These are phyloP conservation scores for Cryphonectria carpinicola DNA, from an alignment of 2,329 filamentous ascomycete species.

Conservation along the genomic window DNA sequence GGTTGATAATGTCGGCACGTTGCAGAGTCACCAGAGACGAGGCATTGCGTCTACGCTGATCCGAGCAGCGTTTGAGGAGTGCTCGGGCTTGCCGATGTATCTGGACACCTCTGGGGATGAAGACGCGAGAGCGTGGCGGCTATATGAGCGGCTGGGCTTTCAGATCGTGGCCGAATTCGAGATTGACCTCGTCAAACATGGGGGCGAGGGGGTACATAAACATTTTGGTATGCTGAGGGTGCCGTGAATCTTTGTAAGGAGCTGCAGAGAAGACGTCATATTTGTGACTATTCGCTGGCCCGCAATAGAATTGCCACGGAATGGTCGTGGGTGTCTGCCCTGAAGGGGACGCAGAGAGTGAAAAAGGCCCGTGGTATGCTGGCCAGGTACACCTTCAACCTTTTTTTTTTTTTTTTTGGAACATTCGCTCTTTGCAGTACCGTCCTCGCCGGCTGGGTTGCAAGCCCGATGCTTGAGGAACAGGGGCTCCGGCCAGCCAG, in stretches of 20 bases:
- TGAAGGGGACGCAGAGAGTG: background rate
- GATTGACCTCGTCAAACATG: constrained; percentile 11
- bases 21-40: constrained; percentile 14
- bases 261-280: background rate
- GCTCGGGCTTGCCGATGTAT: constrained; percentile 14
- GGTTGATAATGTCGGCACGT: constrained; percentile 22
- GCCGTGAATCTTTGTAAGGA: background rate
- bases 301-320: background rate
- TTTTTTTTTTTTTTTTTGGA: too few relatives aligned
- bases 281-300: background rate
- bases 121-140: constrained; percentile 19
- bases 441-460: background rate
- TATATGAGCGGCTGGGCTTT: constrained; percentile 22
- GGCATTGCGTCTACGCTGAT: constrained; percentile 18
- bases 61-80: constrained; percentile 11
- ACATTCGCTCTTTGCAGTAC: background rate
- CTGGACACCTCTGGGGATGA: constrained; percentile 24
- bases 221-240: constrained; percentile 21
- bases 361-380: background rate
- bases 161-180: constrained; percentile 11
- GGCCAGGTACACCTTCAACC: too few relatives aligned
- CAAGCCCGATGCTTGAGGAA: background rate
- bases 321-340: background rate
- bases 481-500: background rate
- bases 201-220: constrained; percentile 8